Percentiles rank a stretch among this genome's conserved stretches.
phyloP scores from a whole-genome alignment of 129 eudicot genomes.

The Artemisia argyi region DNA sequence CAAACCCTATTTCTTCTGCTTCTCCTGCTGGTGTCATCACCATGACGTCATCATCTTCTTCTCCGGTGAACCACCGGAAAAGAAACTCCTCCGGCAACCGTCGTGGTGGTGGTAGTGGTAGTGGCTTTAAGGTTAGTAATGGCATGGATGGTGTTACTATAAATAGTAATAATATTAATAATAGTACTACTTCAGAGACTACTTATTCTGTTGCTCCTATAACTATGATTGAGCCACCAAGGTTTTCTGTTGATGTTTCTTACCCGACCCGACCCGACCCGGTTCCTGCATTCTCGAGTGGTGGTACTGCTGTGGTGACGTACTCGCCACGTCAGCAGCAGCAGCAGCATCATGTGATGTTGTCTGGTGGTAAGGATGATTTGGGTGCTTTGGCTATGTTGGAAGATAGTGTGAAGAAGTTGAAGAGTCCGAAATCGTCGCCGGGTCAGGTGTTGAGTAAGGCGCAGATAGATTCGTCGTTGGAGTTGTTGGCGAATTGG shows the following conservation, averaged over 20 bases:
- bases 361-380: constrained; percentile 89
- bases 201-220: constrained; percentile 46
- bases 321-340: constrained; percentile 16
- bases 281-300: constrained; percentile 25
- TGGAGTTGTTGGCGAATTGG: constrained; percentile 79
- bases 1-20: constrained; percentile 57
- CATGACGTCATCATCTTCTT: constrained; percentile 42
- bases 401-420: constrained; percentile 90
- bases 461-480: constrained; percentile 69
- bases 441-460: constrained; percentile 67
- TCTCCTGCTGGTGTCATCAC: constrained; percentile 47
- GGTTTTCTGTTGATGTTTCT: constrained; percentile 46
- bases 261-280: constrained; percentile 36
- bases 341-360: constrained; percentile 44
- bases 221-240: constrained; percentile 52
- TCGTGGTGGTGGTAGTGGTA: constrained; percentile 19
- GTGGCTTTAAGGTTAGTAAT: constrained; percentile 8
- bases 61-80: constrained; percentile 54
- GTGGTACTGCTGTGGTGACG: constrained; percentile 23
- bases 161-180: too few relatives aligned
- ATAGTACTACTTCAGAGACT: background rate
- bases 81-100: constrained; percentile 47
- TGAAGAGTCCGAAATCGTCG: constrained; percentile 76
- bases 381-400: constrained; percentile 85
- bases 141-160: too few relatives aligned